phyloP scores from a whole-genome alignment of 1,139 yeast species.

The Yueomyces sp. region DNA sequence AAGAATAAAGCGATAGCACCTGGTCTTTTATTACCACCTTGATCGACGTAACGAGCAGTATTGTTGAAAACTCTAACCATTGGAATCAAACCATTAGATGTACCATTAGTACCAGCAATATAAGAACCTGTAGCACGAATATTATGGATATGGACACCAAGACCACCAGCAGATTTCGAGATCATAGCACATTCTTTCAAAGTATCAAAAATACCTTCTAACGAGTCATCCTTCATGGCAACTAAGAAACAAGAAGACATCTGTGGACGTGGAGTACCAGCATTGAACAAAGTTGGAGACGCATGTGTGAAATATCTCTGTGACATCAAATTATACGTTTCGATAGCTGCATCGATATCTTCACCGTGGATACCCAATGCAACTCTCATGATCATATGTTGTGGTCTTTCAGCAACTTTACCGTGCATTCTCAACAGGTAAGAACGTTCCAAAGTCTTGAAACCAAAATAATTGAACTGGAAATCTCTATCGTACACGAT shows the following conservation, averaged over 20 bases:
- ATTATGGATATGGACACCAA: constrained; percentile 75
- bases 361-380: constrained; percentile 78
- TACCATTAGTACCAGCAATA: constrained; percentile 83
- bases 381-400: constrained; percentile 81
- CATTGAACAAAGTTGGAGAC: constrained; percentile 80
- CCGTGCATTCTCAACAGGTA: constrained; percentile 61
- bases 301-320: constrained; percentile 78
- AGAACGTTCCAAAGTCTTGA: constrained; percentile 78
- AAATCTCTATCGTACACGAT: constrained; percentile 77
- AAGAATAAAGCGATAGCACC: constrained; percentile 84
- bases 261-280: constrained; percentile 80
- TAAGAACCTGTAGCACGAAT: constrained; percentile 78
- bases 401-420: constrained; percentile 80
- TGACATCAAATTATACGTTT: constrained; percentile 78
- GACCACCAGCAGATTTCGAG: constrained; percentile 86
- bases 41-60: constrained; percentile 87
- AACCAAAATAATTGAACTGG: constrained; percentile 73
- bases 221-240: constrained; percentile 83
- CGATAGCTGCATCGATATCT: constrained; percentile 57
- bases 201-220: constrained; percentile 82
- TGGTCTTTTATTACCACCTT: constrained; percentile 90
- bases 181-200: constrained; percentile 77
- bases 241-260: constrained; percentile 84
- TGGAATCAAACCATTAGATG: constrained; percentile 79
- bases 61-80: constrained; percentile 85